These are phyloP conservation scores for Microcyclosporella mali DNA, from an alignment of 2,329 filamentous ascomycete genomes.

Conservation along the genomic window DNA sequence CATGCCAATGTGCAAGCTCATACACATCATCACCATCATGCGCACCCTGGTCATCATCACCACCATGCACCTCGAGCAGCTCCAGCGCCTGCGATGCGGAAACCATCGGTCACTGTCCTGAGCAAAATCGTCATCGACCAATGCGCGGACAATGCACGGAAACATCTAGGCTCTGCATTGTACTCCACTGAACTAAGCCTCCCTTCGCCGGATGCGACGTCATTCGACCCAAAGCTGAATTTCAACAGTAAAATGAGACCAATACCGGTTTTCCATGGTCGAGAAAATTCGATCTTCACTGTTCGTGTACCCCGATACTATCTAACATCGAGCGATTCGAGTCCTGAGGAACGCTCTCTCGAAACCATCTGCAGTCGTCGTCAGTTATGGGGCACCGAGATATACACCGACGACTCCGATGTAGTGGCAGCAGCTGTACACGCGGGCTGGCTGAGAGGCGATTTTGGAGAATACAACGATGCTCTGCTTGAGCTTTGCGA, in stretches of 20 bases:
- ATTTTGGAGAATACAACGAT: constrained; percentile 59
- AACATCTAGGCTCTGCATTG: constrained; percentile 76
- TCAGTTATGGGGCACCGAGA: constrained; percentile 84
- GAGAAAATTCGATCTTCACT: constrained; percentile 85
- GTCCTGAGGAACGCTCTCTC: constrained; percentile 47
- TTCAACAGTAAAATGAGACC: constrained; percentile 60
- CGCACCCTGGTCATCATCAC: constrained; percentile 33
- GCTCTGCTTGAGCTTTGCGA: constrained; percentile 28
- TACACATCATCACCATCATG: constrained; percentile 33
- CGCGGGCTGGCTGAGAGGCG: constrained; percentile 82
- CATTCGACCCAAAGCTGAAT: constrained; percentile 48
- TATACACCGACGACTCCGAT: constrained; percentile 96
- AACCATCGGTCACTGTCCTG: constrained; percentile 60
- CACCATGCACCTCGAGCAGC: constrained; percentile 33
- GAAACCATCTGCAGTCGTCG: constrained; percentile 77
- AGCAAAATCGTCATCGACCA: constrained; percentile 67
- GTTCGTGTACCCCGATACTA: constrained; percentile 79
- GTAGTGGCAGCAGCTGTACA: constrained; percentile 89
- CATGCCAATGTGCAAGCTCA: constrained; percentile 17
- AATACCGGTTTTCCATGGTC: constrained; percentile 67
- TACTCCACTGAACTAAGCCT: constrained; percentile 63
- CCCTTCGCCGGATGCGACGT: constrained; percentile 31
- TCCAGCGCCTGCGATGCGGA: constrained; percentile 41
- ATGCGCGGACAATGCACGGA: constrained; percentile 63
- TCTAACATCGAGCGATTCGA: constrained; percentile 37